Evolutionary conservation across 768 basidiomycete genomes (phyloP).

Genomic region (Boletus insuetus): DNA sequence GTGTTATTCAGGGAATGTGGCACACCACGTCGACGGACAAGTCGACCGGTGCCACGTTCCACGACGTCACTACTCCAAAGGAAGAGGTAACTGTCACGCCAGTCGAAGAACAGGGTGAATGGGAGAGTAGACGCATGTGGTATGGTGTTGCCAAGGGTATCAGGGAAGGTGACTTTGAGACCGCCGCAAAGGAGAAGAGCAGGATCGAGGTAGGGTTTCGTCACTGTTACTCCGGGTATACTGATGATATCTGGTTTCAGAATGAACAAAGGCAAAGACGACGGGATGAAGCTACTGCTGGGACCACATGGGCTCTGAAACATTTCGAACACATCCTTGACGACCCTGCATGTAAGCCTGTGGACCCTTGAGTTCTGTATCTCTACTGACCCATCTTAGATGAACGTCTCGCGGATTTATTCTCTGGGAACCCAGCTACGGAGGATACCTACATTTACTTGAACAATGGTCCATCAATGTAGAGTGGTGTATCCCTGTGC

Average conservation of each 20-base stretch:
- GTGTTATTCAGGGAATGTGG: conserved; percentile 80
- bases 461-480: conserved; percentile 44
- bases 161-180: conserved; percentile 85
- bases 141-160: conserved; percentile 86
- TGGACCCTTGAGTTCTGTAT: background rate
- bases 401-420: conserved; percentile 59
- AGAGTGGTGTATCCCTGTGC: conserved; percentile 8
- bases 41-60: conserved; percentile 54
- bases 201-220: conserved; percentile 72
- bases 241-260: conserved; percentile 38
- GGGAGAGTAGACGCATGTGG: conserved; percentile 89
- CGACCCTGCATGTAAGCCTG: conserved; percentile 68
- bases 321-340: conserved; percentile 71
- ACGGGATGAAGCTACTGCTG: conserved; percentile 75
- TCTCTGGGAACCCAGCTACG: conserved; percentile 61
- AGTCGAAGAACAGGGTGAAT: conserved; percentile 66
- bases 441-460: conserved; percentile 79
- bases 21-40: conserved; percentile 57
- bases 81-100: conserved; percentile 70
- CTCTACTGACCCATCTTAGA: conserved; percentile 33
- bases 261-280: conserved; percentile 90
- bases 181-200: conserved; percentile 84
- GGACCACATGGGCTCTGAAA: conserved; percentile 68
- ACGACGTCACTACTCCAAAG: conserved; percentile 72
- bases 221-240: background rate